phyloP scores from a whole-genome alignment of 83 land plant genomes.

The Diphasiastrum complanatum region DNA sequence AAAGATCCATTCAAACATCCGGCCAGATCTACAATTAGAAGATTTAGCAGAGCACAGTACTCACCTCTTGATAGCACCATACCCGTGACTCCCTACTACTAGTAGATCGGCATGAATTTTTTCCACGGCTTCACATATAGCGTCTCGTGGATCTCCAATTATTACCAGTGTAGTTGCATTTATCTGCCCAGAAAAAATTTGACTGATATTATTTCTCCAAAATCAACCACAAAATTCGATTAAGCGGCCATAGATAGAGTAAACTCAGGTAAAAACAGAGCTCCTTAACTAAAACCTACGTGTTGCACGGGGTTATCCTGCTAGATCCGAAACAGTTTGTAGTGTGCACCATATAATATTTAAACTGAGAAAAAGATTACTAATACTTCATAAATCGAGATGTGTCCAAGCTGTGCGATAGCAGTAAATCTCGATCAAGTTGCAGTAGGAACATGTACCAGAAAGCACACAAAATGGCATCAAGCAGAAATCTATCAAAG shows the following conservation, averaged over 20 bases:
- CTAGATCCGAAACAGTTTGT: background rate
- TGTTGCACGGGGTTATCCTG: background rate
- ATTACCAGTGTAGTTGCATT: slow-evolving; percentile 33
- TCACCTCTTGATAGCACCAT: slow-evolving; percentile 44
- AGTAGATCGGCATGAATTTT: slow-evolving; percentile 40
- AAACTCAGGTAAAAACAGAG: background rate
- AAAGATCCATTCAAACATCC: no score
- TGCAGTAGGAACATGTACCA: no score
- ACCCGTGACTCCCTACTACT: slow-evolving; percentile 46
- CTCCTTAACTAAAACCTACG: background rate
- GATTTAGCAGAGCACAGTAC: background rate
- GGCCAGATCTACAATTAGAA: no score
- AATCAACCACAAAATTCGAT: background rate
- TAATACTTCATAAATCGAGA: no score
- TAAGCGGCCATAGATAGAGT: background rate
- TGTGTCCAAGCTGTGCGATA: no score
- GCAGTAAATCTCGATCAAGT: no score
- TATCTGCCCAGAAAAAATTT: slow-evolving; percentile 28
- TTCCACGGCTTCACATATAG: slow-evolving; percentile 53
- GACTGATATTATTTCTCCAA: no score
- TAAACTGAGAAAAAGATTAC: background rate
- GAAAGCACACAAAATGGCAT: no score
- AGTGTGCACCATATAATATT: background rate
- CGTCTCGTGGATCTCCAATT: slow-evolving; percentile 46
- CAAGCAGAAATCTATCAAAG: no score